Conservation (phyloP, 169 alveolate genomes). For the Cryptosporidium xiaoi region DNA sequence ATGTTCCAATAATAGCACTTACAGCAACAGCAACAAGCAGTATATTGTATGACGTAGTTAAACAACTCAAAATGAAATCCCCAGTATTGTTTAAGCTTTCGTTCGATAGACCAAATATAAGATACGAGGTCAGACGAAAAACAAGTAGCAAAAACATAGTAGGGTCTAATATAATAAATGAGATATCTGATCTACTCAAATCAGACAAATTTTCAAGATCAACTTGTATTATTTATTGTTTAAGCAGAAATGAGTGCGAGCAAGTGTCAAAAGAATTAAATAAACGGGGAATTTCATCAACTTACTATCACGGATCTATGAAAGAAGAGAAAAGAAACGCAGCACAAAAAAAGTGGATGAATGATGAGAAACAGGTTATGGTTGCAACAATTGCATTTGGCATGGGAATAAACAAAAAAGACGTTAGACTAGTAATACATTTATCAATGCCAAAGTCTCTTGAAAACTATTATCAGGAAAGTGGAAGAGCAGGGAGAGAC, state of each 20-base stretch:
- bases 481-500: slow-evolving; percentile 97
- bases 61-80: slow-evolving; percentile 83
- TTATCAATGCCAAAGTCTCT: slow-evolving; percentile 95
- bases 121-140: slow-evolving; percentile 80
- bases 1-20: slow-evolving; percentile 94
- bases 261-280: slow-evolving; percentile 87
- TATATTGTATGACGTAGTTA: slow-evolving; percentile 84
- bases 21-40: slow-evolving; percentile 98
- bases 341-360: slow-evolving; percentile 89
- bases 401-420: slow-evolving; percentile 98
- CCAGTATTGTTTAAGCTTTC: slow-evolving; percentile 85
- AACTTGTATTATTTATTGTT: slow-evolving; percentile 93
- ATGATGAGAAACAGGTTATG: slow-evolving; percentile 92
- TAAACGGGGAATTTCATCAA: slow-evolving; percentile 83
- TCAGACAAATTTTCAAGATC: slow-evolving; percentile 45
- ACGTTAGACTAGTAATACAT: slow-evolving; percentile 98
- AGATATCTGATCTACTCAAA: slow-evolving; percentile 80
- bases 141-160: slow-evolving; percentile 42
- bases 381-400: slow-evolving; percentile 99
- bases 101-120: slow-evolving; percentile 90
- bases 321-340: slow-evolving; percentile 78
- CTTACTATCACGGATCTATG: slow-evolving; percentile 87
- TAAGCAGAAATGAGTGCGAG: slow-evolving; percentile 94
- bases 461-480: slow-evolving; percentile 97
- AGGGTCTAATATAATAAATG: slow-evolving; percentile 77